phyloP scores from a whole-genome alignment of 2,329 filamentous ascomycete species.

The Apiospora aurea region DNA sequence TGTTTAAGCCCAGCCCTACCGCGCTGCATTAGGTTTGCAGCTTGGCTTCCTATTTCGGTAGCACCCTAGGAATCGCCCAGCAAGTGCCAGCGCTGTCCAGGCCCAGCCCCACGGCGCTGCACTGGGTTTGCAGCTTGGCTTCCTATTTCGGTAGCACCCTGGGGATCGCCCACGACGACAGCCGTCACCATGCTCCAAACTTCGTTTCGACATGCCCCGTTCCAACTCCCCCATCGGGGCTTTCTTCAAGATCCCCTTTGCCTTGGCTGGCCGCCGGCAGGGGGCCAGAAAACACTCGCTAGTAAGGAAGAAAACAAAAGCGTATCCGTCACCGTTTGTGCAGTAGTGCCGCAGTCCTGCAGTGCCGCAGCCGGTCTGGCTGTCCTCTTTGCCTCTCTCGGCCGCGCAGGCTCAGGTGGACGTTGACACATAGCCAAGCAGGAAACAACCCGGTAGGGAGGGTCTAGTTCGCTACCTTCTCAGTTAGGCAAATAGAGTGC shows the following conservation, averaged over 20 bases:
- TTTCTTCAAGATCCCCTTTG: not conserved
- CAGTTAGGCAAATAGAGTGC: slow-evolving; percentile 15
- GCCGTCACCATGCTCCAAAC: not conserved
- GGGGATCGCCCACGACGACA: slow-evolving; percentile 1
- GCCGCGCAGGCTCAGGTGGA: not conserved
- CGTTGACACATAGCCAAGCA: not conserved
- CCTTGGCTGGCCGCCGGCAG: not conserved
- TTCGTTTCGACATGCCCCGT: slow-evolving; percentile 10
- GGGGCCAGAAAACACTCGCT: not conserved
- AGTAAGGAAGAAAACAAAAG: slow-evolving; percentile 5
- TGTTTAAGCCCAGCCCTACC: not conserved
- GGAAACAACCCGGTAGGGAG: not conserved
- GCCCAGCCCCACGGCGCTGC: slow-evolving; percentile 17
- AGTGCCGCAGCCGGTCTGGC: not conserved
- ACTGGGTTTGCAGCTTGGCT: slow-evolving; percentile 27
- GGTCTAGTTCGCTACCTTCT: not conserved
- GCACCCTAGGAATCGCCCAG: not conserved
- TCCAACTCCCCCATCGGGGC: not conserved
- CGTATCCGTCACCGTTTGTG: not conserved
- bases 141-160: slow-evolving; percentile 21
- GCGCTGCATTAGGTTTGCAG: slow-evolving; percentile 23
- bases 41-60: slow-evolving; percentile 26
- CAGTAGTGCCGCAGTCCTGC: not conserved
- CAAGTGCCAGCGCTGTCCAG: not conserved
- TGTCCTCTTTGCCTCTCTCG: not conserved